phyloP scores from a whole-genome alignment of 1,284 basidiomycete genomes.

The Malassezia pachydermatis region DNA sequence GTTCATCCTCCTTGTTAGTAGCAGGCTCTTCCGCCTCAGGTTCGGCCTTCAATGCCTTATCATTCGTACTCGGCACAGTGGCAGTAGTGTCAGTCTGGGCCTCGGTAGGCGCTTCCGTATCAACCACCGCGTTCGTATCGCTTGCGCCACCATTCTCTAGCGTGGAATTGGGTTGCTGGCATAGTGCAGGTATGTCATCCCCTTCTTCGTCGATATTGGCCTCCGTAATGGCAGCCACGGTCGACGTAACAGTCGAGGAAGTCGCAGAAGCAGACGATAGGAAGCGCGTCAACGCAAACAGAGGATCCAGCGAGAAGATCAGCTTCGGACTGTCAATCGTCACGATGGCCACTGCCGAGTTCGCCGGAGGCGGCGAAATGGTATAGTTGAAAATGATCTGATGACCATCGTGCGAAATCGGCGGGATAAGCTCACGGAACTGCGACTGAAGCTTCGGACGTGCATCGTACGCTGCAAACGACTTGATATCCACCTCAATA shows the following conservation, averaged over 20 bases:
- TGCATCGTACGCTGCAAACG: constrained; percentile 84
- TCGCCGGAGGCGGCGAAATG: constrained; percentile 55
- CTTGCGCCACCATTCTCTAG: too few species aligned
- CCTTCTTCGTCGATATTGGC: not conserved
- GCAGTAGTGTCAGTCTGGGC: not conserved
- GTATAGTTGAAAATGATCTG: constrained; percentile 92
- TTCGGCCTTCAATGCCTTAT: not conserved
- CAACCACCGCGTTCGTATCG: not conserved
- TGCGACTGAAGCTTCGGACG: constrained; percentile 63
- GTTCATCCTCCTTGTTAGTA: too few species aligned
- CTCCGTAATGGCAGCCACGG: not conserved
- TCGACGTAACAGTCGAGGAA: not conserved
- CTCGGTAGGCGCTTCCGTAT: not conserved
- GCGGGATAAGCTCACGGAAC: constrained; percentile 91
- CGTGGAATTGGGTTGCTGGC: too few species aligned
- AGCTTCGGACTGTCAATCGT: constrained; percentile 87
- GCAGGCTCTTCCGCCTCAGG: not conserved
- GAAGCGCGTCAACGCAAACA: constrained; percentile 78
- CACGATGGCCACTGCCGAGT: constrained; percentile 64
- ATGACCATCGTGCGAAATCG: constrained; percentile 75
- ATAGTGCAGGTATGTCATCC: not conserved
- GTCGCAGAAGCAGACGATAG: constrained; percentile 55
- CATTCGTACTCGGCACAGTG: not conserved
- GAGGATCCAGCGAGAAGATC: constrained; percentile 84
- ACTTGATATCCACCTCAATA: constrained; percentile 74